Conservation (phyloP, 352 stramenopile genomes). For the Globisporangium megalacanthum region DNA sequence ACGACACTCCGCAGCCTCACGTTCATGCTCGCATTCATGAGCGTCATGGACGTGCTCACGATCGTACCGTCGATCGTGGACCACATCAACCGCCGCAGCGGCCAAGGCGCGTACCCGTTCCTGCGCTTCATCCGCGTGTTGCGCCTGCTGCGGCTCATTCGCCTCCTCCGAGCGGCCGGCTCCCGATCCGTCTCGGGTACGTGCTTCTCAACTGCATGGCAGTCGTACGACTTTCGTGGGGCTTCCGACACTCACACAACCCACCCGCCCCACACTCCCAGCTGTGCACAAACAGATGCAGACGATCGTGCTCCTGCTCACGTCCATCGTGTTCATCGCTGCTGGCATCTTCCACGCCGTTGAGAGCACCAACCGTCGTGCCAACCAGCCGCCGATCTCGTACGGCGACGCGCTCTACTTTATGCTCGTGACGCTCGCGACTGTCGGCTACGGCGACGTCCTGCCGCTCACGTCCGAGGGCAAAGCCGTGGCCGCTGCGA, state of each 20-base stretch:
- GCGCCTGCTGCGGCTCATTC: slow-evolving; percentile 45
- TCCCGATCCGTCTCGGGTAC: slow-evolving; percentile 34
- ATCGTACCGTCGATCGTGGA: slow-evolving; percentile 50
- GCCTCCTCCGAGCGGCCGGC: slow-evolving; percentile 39
- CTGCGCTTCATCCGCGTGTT: slow-evolving; percentile 60
- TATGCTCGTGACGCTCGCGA: slow-evolving; percentile 50
- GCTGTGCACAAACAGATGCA: slow-evolving; percentile 64
- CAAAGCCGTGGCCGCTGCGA: slow-evolving; percentile 32
- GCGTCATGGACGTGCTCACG: slow-evolving; percentile 55
- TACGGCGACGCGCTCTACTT: slow-evolving; percentile 61
- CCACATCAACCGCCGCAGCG: slow-evolving; percentile 12
- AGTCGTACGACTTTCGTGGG: no score
- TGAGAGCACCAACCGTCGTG: slow-evolving; percentile 25
- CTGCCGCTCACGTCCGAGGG: slow-evolving; percentile 32
- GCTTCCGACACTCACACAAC: no score
- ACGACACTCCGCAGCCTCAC: slow-evolving; percentile 5
- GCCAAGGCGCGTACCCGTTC: slow-evolving; percentile 32
- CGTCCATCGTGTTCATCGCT: slow-evolving; percentile 60
- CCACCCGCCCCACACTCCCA: background rate
- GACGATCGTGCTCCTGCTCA: slow-evolving; percentile 55
- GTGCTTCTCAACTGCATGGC: background rate
- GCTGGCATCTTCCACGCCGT: slow-evolving; percentile 54
- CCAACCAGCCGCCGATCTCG: slow-evolving; percentile 22
- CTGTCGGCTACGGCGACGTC: slow-evolving; percentile 54
- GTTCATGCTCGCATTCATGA: slow-evolving; percentile 47